phyloP scores from a whole-genome alignment of 352 stramenopile species.

The Peronospora farinosa region DNA sequence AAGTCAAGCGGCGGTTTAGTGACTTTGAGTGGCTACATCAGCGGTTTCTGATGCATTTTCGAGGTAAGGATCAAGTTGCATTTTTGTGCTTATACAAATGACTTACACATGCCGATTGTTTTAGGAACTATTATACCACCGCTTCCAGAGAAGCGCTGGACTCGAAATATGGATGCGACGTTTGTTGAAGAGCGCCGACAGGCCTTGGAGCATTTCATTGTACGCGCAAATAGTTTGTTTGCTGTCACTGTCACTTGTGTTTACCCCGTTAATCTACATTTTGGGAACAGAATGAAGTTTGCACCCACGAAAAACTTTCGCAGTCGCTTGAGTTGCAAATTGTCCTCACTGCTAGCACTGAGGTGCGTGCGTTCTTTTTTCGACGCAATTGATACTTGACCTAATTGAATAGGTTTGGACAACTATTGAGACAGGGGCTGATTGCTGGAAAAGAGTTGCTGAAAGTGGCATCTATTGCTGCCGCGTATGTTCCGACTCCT shows the following conservation, averaged over 20 bases:
- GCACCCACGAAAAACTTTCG: slow-evolving; percentile 75
- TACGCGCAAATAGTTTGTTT: slow-evolving; percentile 19
- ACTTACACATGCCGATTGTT: background rate
- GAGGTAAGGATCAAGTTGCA: slow-evolving; percentile 31
- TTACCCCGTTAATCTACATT: background rate
- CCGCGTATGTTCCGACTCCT: slow-evolving; percentile 70
- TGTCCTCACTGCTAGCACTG: slow-evolving; percentile 69
- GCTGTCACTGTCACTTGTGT: slow-evolving; percentile 2
- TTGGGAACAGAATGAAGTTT: slow-evolving; percentile 73
- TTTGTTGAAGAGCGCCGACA: slow-evolving; percentile 86
- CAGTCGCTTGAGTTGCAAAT: slow-evolving; percentile 81
- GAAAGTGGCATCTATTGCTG: slow-evolving; percentile 65
- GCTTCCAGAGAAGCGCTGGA: slow-evolving; percentile 84
- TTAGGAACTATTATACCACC: slow-evolving; percentile 84
- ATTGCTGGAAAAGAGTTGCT: slow-evolving; percentile 80
- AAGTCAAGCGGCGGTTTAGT: slow-evolving; percentile 85
- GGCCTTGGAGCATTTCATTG: slow-evolving; percentile 84
- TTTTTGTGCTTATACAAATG: background rate
- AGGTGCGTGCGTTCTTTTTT: slow-evolving; percentile 35
- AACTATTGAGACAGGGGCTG: slow-evolving; percentile 39
- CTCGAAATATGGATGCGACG: slow-evolving; percentile 83
- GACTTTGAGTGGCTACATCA: slow-evolving; percentile 89
- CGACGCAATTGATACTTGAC: background rate
- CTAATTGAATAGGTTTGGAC: background rate
- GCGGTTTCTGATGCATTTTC: slow-evolving; percentile 68